Evolutionary conservation across 768 basidiomycete species (phyloP).

Genomic region (Pulveroboletus ravenelii): DNA sequence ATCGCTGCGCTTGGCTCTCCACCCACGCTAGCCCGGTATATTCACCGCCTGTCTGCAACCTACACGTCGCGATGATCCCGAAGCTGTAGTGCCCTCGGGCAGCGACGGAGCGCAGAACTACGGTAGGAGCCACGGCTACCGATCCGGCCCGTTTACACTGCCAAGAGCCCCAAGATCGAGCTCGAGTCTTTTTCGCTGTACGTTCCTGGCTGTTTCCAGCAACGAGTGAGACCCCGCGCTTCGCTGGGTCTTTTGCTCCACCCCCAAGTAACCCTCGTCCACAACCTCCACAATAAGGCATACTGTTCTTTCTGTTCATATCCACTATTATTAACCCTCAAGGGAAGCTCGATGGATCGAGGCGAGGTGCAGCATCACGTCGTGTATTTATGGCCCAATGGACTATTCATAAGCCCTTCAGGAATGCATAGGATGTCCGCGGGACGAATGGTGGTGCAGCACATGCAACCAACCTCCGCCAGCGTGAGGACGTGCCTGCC

Average conservation of each 20-base stretch:
- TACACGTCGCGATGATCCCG: background rate
- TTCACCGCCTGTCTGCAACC: constrained; percentile 10
- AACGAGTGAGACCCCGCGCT: background rate
- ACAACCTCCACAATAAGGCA: background rate
- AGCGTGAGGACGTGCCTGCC: background rate
- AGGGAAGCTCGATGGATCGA: background rate
- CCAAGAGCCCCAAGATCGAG: background rate
- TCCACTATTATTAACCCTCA: background rate
- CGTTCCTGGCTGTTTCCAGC: background rate
- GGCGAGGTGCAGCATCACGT: background rate
- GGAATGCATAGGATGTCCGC: background rate
- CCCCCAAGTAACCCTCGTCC: background rate
- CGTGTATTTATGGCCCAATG: too few species aligned
- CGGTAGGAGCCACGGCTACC: constrained; percentile 10
- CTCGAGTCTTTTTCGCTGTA: constrained; percentile 27
- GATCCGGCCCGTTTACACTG: constrained; percentile 15
- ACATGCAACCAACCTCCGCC: background rate
- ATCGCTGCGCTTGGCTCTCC: background rate
- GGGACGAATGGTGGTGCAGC: background rate
- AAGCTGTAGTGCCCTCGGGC: background rate
- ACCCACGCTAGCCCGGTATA: constrained; percentile 1
- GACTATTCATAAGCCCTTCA: background rate
- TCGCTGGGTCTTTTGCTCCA: background rate
- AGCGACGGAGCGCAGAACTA: too few species aligned
- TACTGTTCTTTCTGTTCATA: background rate